These are phyloP conservation scores for Aspergillus sp. DNA, from an alignment of 2,329 filamentous ascomycete genomes.

Conservation along the genomic window DNA sequence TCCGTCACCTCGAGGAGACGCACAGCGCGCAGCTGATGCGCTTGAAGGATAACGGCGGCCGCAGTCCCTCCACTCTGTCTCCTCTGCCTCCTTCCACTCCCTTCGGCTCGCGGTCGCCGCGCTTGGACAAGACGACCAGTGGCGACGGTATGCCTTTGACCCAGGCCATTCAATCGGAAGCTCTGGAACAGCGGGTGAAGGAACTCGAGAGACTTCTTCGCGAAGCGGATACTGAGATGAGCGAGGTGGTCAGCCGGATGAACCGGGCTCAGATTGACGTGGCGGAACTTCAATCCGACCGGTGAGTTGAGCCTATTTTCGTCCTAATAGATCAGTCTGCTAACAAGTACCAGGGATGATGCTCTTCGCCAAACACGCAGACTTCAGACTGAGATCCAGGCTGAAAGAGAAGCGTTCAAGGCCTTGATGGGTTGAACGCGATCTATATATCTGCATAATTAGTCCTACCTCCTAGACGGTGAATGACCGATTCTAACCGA, in stretches of 20 bases:
- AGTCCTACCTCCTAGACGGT: neutral
- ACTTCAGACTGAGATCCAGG: conserved; percentile 66
- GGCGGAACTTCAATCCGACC: conserved; percentile 65
- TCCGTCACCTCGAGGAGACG: conserved; percentile 71
- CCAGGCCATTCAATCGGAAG: conserved; percentile 71
- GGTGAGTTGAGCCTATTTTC: conserved; percentile 31
- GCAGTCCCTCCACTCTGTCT: conserved; percentile 46
- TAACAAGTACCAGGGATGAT: conserved; percentile 57
- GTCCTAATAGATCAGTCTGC: conserved; percentile 7
- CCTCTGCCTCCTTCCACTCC: conserved; percentile 63
- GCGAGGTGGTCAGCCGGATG: conserved; percentile 78
- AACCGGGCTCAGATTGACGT: conserved; percentile 82
- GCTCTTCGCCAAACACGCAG: conserved; percentile 69
- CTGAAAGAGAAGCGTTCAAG: conserved; percentile 62
- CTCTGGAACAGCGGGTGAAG: conserved; percentile 73
- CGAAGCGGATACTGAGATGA: conserved; percentile 77
- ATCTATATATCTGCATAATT: neutral
- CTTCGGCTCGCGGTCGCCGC: conserved; percentile 58
- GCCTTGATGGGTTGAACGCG: conserved; percentile 39
- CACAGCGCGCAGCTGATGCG: conserved; percentile 76
- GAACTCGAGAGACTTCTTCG: conserved; percentile 81
- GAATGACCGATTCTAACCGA: neutral
- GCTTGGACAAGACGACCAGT: conserved; percentile 61
- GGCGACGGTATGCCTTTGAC: conserved; percentile 60
- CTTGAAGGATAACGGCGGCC: conserved; percentile 55